A percentile compares a stretch with the other conserved stretches of the same genome.
Conservation (phyloP, 306 rosid species). For the Oxytropis ochrocephala region DNA sequence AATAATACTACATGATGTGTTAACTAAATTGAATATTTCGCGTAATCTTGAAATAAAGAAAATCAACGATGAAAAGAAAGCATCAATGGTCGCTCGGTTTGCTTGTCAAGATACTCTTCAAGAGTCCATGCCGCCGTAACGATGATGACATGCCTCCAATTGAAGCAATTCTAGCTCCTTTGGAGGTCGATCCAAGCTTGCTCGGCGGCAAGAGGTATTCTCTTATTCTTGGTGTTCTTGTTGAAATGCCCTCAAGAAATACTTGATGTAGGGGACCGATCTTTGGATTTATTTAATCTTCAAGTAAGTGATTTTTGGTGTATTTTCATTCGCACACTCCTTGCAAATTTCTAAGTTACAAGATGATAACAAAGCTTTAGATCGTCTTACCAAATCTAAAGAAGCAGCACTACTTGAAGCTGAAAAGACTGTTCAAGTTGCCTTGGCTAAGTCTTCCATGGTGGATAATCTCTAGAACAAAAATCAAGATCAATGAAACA, state of each 20-base stretch:
- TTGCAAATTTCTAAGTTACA: slow-evolving; percentile 92
- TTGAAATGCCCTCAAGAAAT: neutral
- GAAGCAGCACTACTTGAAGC: slow-evolving; percentile 98
- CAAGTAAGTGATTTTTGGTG: slow-evolving; percentile 2
- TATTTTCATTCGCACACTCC: slow-evolving; percentile 12
- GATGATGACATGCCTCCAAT: slow-evolving; percentile 99
- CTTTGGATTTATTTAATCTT: too few relatives aligned
- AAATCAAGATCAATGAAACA: slow-evolving; percentile 95
- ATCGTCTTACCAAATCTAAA: slow-evolving; percentile 96
- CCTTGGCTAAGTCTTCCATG: slow-evolving; percentile 98
- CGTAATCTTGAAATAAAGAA: slow-evolving; percentile 96
- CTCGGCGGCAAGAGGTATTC: slow-evolving; percentile 82
- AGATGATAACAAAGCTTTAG: slow-evolving; percentile 96
- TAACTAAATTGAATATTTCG: slow-evolving; percentile 16
- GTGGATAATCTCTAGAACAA: slow-evolving; percentile 99
- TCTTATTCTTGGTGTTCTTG: slow-evolving; percentile 8
- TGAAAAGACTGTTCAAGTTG: slow-evolving; percentile 94
- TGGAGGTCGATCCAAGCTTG: slow-evolving; percentile 97
- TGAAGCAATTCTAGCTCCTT: slow-evolving; percentile 92
- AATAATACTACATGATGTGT: slow-evolving; percentile 4
- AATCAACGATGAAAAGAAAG: slow-evolving; percentile 95
- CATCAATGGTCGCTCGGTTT: slow-evolving; percentile 96
- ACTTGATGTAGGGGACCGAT: neutral
- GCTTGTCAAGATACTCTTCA: slow-evolving; percentile 92
- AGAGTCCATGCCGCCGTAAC: slow-evolving; percentile 98